Evolutionary conservation across 2,329 filamentous ascomycete species (phyloP), one percentile per base, ranked within the genome.

Genomic region (Arthroderma uncinatum): DNA sequence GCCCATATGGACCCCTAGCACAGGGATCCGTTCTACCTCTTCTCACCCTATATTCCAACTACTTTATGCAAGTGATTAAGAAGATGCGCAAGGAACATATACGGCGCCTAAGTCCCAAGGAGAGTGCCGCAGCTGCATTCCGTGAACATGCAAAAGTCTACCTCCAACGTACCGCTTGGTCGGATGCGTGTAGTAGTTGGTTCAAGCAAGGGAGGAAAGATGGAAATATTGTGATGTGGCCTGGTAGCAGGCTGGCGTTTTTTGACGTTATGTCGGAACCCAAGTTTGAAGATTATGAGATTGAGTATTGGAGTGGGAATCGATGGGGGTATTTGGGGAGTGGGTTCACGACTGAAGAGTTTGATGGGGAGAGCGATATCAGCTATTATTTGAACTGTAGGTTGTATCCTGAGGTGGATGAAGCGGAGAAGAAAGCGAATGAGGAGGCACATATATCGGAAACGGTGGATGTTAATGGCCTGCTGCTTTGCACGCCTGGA

Each of bases 161-260:
- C 25, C 33, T 63, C 23, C 40, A 58, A 19, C 58, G 58, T 53
- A 59, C 59, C 7, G 54, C 57, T 28, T 63, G 59, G 57, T 53
- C 58, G 4, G 58, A 60, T 30, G 54, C 56, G 7, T 63, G 62
- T 37, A 57, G 64, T 59, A 37, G 63, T 59, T 55, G 62, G 62
- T 63, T 60, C 53, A 62, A 62, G 56, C 63, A 65, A 44, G 63
- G 63, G 9, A 60, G 55, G 37, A 60, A 59, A 54, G 61, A 62
- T 40, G 64, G 64, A 8, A 60, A 61, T 25, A 56, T 63, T 33
- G 61, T 61, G 23, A 58, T 64, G 40, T 67, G 64, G 63, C 65
- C 65, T 8, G 65, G 64, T 28, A 62, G 55, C 10, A 57, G 64
- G 14, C 54, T 67, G 16, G 57, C 58, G 0, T 62, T 60, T 54